These are phyloP conservation scores for Niveomyces coronatus DNA, from an alignment of 2,329 filamentous ascomycete genomes.

Conservation along the genomic window DNA sequence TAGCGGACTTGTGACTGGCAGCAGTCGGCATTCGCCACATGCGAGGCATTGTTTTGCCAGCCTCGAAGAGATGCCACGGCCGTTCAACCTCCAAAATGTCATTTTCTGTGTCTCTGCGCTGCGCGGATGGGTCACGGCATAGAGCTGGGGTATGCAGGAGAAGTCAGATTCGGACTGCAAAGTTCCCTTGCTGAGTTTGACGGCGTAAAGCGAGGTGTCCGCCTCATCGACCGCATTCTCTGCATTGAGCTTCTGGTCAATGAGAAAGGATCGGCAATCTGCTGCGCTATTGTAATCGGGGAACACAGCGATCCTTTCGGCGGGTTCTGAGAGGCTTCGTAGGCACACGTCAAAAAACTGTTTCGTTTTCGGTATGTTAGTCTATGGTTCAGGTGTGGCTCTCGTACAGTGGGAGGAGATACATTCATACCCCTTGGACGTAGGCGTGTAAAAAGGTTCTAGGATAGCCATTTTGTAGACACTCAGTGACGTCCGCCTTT, in stretches of 20 bases:
- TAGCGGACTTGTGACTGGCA: background rate
- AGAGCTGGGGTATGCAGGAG: background rate
- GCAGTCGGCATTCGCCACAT: background rate
- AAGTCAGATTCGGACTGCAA: background rate
- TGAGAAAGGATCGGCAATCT: background rate
- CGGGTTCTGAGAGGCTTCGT: background rate
- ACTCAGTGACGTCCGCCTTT: background rate
- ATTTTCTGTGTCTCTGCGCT: background rate
- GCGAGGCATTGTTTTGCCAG: background rate
- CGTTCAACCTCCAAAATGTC: background rate
- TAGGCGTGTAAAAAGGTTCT: slow-evolving; percentile 1
- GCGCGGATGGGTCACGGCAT: background rate
- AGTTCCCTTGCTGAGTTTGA: background rate
- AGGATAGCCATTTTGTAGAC: slow-evolving; percentile 2
- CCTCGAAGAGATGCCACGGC: background rate
- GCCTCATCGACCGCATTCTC: background rate
- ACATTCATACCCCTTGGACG: background rate
- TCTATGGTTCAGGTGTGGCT: background rate
- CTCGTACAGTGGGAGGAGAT: background rate
- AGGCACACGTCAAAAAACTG: background rate
- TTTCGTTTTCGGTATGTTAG: too few relatives aligned
- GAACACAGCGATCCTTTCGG: slow-evolving; percentile 1
- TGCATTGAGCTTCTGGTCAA: background rate
- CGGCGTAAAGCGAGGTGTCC: background rate
- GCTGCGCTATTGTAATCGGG: background rate